These are phyloP conservation scores for Amylocarpus encephaloides DNA, from an alignment of 2,329 filamentous ascomycete species.

Conservation along the genomic window DNA sequence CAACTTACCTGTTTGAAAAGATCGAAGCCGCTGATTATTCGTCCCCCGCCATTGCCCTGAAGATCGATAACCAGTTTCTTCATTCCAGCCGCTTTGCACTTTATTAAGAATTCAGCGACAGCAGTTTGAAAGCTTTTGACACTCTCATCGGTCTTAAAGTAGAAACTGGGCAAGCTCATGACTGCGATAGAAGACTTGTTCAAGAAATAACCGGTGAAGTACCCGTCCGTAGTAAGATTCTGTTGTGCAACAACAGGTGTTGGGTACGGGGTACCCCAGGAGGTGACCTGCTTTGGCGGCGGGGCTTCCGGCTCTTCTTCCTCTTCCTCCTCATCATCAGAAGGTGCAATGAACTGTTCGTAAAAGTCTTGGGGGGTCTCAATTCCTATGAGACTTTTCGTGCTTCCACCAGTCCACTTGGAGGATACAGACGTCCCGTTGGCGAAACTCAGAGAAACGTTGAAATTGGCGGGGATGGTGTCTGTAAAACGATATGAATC, in stretches of 20 bases:
- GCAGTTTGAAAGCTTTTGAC: slow-evolving; percentile 6
- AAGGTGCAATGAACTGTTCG: background rate
- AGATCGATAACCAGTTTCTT: slow-evolving; percentile 56
- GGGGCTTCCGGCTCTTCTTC: background rate
- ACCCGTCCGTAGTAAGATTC: slow-evolving; percentile 7
- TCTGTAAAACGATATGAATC: too few relatives aligned
- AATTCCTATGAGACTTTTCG: background rate
- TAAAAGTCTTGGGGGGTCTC: slow-evolving; percentile 11
- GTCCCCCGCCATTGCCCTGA: slow-evolving; percentile 52
- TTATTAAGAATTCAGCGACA: slow-evolving; percentile 35
- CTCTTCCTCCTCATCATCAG: background rate
- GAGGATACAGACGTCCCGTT: slow-evolving; percentile 30
- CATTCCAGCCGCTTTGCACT: slow-evolving; percentile 44
- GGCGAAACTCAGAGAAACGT: slow-evolving; percentile 31
- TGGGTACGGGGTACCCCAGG: slow-evolving; percentile 6
- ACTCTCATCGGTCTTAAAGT: slow-evolving; percentile 26
- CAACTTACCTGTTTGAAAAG: slow-evolving; percentile 43
- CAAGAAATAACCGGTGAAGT: slow-evolving; percentile 21
- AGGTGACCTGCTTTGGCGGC: background rate
- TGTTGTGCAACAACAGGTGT: background rate
- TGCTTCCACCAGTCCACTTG: background rate
- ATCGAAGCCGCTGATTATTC: slow-evolving; percentile 52
- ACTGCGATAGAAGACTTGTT: slow-evolving; percentile 17
- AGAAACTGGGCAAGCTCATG: slow-evolving; percentile 13
- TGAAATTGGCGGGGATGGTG: background rate